Evolutionary conservation across 345 rosid genomes (phyloP), one percentile per base, ranked within the genome.

Genomic region (Euphorbia tirucalli): DNA sequence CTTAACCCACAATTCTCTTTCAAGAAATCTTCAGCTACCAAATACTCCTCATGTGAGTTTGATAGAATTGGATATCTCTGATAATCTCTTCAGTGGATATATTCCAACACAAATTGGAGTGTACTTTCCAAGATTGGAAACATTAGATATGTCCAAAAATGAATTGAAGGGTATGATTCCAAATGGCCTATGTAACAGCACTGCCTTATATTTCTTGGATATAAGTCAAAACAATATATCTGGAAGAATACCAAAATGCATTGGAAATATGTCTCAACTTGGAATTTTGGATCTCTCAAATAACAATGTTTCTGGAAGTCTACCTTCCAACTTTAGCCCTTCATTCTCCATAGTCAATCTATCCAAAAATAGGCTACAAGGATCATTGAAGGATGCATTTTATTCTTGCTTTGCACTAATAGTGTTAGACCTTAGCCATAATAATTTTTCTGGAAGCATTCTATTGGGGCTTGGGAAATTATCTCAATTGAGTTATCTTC

Each of bases 371-470:
- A 21, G 16, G 1, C 16, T 75, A 7, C n/a, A 46, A 32, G 66
- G 67, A 25, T 25, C 61, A 5, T 44, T 76, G 18, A 19, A 7
- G 14, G 4, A 61, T 25, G 25, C 59, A 66, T 49, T 66, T 10
- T 14, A 19, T 19, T 2, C 19, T 3, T 66, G 37, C 35, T 28
- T 15, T 27, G 16, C n/a, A 28, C n/a, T 25, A 2, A 0, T 0
- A 0, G 10, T 27, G 1, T 30, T 73, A 27, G 79, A 81, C 66
- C 62, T 78, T 5, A 52, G 65, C 44, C 28, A 62, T 0, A 80
- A 83, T 48, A 11, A 2, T 19, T 43, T 83, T 10, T 4, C 24
- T 0, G 81, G 81, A 3, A 16, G 27, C 1, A 61, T 83, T 64
- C 80, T 80, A 0, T 2, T 62, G 7, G 74, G 77, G 73, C 59